Conservation (phyloP, 139 green algal genomes). For the Chlamydomonas schloesseri region DNA sequence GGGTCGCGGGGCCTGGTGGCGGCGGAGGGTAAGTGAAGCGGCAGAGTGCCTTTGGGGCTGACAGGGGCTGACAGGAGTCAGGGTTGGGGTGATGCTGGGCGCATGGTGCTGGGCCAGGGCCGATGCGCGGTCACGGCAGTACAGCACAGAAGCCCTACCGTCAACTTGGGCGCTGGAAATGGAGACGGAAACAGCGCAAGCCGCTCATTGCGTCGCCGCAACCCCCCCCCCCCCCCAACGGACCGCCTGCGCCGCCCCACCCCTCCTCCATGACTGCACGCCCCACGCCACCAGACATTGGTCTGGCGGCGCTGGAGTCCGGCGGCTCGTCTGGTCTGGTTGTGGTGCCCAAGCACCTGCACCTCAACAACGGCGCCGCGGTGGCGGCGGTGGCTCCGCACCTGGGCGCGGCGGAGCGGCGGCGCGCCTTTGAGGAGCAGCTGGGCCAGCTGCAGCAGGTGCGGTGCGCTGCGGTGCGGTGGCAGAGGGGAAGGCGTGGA, state of each 20-base stretch:
- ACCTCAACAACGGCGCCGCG: not conserved
- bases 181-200: too few species aligned
- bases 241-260: too few species aligned
- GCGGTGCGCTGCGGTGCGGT: not conserved
- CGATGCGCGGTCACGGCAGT: too few species aligned
- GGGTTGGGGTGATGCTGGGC: too few species aligned
- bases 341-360: not conserved
- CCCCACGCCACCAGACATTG: not conserved
- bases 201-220: too few species aligned
- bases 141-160: too few species aligned
- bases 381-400: not conserved
- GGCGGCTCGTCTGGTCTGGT: not conserved
- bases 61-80: too few species aligned
- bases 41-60: too few species aligned
- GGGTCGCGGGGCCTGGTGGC: constrained; percentile 24
- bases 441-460: constrained; percentile 36
- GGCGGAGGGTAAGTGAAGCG: not conserved
- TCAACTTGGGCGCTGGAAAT: too few species aligned
- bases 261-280: not conserved
- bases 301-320: not conserved
- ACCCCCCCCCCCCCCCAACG: too few species aligned
- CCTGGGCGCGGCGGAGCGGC: not conserved
- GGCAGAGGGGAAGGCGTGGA: not conserved
- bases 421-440: not conserved
- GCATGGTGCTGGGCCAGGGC: too few species aligned